A percentile compares a stretch with the other conserved stretches of the same genome.
Conservation (phyloP, 2,329 filamentous ascomycete genomes). For the Colletotrichum sp. region DNA sequence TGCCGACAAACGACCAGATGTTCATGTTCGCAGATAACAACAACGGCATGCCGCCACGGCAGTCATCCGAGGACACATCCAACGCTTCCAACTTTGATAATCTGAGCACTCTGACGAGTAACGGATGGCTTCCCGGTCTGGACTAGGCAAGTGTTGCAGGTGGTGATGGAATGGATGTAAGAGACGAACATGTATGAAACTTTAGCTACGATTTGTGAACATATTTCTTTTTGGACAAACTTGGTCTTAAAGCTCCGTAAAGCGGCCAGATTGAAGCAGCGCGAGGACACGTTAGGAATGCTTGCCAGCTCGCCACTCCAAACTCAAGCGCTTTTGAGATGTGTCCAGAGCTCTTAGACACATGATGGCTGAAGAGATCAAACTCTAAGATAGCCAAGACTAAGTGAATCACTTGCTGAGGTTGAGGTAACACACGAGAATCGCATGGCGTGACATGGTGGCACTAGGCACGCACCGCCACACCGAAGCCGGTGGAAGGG, state of each 20-base stretch:
- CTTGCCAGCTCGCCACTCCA: not conserved
- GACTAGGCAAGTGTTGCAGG: no score
- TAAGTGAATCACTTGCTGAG: not conserved
- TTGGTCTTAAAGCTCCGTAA: not conserved
- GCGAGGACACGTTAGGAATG: not conserved
- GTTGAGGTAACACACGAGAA: not conserved
- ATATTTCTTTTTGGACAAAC: not conserved
- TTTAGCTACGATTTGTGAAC: not conserved
- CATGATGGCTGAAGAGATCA: not conserved
- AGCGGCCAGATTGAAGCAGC: not conserved
- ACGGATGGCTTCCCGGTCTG: slow-evolving; percentile 39
- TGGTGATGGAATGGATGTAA: no score
- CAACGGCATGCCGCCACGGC: not conserved
- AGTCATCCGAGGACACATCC: slow-evolving; percentile 3
- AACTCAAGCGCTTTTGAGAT: not conserved
- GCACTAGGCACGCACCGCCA: slow-evolving; percentile 5
- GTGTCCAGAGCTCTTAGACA: not conserved
- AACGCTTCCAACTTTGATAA: slow-evolving; percentile 31
- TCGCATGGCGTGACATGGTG: not conserved
- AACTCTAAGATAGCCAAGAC: not conserved
- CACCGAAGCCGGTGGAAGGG: slow-evolving; percentile 17
- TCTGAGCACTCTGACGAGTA: slow-evolving; percentile 34
- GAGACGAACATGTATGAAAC: not conserved
- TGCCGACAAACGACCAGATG: slow-evolving; percentile 12
- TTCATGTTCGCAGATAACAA: slow-evolving; percentile 20